phyloP scores from a whole-genome alignment of 257 asterid genomes.

The Sherardia arvensis region DNA sequence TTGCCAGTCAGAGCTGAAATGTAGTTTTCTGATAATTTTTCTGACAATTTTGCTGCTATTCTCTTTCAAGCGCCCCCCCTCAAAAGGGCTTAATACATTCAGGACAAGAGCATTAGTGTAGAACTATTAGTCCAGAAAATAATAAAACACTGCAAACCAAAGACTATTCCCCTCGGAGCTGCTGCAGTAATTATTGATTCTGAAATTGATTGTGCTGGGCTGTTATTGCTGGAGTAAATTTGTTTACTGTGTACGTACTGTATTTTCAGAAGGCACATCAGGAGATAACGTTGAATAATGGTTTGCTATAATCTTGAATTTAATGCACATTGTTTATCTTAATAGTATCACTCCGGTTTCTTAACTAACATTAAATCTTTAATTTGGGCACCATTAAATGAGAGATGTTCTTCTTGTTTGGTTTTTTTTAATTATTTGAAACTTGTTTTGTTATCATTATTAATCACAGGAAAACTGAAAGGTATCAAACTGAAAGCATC shows the following conservation, averaged over 20 bases:
- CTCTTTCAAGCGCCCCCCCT: neutral
- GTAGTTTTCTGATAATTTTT: neutral
- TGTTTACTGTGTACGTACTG: neutral
- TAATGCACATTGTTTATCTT: no score
- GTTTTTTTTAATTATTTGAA: no score
- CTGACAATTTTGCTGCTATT: conserved; percentile 21
- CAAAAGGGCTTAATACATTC: neutral
- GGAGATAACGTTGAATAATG: neutral
- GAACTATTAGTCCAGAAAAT: conserved; percentile 6
- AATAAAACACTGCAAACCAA: conserved; percentile 10
- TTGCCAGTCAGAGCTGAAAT: conserved; percentile 34
- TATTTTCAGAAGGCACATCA: neutral
- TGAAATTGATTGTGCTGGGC: neutral
- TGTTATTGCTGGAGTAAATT: neutral
- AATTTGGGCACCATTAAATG: no score
- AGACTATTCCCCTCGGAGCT: neutral
- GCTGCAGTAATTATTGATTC: neutral
- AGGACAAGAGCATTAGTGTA: neutral
- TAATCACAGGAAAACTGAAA: no score
- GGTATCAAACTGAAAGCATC: no score
- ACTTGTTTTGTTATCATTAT: no score
- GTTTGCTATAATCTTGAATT: no score
- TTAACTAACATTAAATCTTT: no score
- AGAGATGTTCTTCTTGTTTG: no score
- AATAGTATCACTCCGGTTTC: no score